Percentiles rank a stretch among this genome's conserved stretches.
Conservation (phyloP, 495 filamentous ascomycete genomes). For the Aspergillus indologenus region DNA sequence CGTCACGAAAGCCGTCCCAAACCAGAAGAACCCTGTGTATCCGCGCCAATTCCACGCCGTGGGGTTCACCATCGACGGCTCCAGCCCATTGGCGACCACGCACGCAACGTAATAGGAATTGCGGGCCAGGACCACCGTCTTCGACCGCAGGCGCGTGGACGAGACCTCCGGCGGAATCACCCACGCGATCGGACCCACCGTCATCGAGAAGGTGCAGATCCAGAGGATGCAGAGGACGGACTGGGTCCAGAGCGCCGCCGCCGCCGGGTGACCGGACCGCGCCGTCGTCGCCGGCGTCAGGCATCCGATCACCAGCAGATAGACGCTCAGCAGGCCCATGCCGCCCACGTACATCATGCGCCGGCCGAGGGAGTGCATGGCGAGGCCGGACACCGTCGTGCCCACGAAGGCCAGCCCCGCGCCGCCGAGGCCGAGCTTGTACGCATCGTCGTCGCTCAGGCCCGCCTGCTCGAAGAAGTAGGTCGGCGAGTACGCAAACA, state of each 20-base stretch:
- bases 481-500: slow-evolving; percentile 10
- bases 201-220: slow-evolving; percentile 37
- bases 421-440: slow-evolving; percentile 32
- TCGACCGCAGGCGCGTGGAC: slow-evolving; percentile 35
- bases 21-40: slow-evolving; percentile 38
- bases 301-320: slow-evolving; percentile 44
- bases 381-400: slow-evolving; percentile 50
- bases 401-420: slow-evolving; percentile 49
- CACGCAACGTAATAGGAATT: slow-evolving; percentile 30
- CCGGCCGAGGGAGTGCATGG: slow-evolving; percentile 46
- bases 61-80: slow-evolving; percentile 36
- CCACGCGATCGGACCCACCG: slow-evolving; percentile 42
- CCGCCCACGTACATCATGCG: slow-evolving; percentile 53
- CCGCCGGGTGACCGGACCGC: slow-evolving; percentile 9
- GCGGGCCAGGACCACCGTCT: slow-evolving; percentile 38
- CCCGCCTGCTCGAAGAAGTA: slow-evolving; percentile 47
- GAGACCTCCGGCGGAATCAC: slow-evolving; percentile 34
- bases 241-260: slow-evolving; percentile 26
- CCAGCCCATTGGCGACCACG: slow-evolving; percentile 31
- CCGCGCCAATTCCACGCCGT: slow-evolving; percentile 39
- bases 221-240: slow-evolving; percentile 39
- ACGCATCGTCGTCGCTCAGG: slow-evolving; percentile 24
- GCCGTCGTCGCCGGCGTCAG: slow-evolving; percentile 22
- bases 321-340: slow-evolving; percentile 35
- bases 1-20: slow-evolving; percentile 22